These are phyloP conservation scores for Volvariella surrecta DNA, from an alignment of 1,284 basidiomycete genomes.

Conservation along the genomic window DNA sequence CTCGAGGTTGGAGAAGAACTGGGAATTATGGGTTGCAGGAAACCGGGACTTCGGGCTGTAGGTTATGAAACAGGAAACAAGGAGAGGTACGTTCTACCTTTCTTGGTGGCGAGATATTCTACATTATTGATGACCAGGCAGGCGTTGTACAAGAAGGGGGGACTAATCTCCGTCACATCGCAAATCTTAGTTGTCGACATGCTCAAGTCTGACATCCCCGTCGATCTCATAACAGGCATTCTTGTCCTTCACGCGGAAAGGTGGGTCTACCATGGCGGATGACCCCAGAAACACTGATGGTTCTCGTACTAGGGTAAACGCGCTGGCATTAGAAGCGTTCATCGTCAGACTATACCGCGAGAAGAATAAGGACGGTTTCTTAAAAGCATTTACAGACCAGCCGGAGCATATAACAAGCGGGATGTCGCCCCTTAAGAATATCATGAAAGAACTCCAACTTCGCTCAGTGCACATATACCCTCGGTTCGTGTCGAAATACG, in stretches of 20 bases:
- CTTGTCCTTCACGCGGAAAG: constrained; percentile 91
- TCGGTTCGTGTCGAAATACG: constrained; percentile 42
- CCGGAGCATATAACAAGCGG: constrained; percentile 93
- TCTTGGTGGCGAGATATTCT: background rate
- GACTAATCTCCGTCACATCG: constrained; percentile 88
- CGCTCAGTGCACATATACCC: constrained; percentile 89
- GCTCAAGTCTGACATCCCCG: constrained; percentile 82
- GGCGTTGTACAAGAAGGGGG: constrained; percentile 79
- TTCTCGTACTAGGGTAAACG: constrained; percentile 83
- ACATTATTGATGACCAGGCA: constrained; percentile 40
- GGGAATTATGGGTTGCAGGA: constrained; percentile 84
- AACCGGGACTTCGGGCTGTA: constrained; percentile 79
- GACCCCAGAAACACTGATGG: no score
- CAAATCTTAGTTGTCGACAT: constrained; percentile 95
- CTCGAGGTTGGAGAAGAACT: constrained; percentile 89
- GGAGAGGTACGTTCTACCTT: constrained; percentile 54
- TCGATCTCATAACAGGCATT: constrained; percentile 83
- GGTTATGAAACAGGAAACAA: constrained; percentile 79
- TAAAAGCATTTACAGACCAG: constrained; percentile 96
- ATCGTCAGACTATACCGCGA: constrained; percentile 85
- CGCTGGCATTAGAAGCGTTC: constrained; percentile 83
- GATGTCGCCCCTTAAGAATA: constrained; percentile 83
- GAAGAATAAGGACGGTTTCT: constrained; percentile 81
- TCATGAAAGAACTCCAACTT: constrained; percentile 89
- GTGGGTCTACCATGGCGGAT: no score